Evolutionary conservation across 2,329 filamentous ascomycete genomes (phyloP).

Genomic region (Nigrospora oryzae): DNA sequence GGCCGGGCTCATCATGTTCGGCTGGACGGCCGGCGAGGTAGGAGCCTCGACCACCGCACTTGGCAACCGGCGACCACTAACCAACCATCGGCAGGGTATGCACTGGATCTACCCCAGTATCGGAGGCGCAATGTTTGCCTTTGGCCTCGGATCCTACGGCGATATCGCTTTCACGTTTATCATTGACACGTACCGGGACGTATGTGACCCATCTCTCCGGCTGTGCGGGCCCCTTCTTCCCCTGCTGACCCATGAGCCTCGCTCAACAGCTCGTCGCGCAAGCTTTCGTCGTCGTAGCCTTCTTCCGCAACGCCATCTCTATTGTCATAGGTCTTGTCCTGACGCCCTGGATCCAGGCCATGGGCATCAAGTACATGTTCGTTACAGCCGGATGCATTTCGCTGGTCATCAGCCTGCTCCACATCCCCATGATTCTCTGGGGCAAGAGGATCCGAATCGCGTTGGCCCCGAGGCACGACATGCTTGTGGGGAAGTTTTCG

Average conservation of each 20-base stretch:
- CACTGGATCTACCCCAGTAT: constrained; percentile 31
- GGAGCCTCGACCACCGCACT: constrained; percentile 2
- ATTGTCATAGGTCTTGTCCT: constrained; percentile 22
- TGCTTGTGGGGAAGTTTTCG: not conserved
- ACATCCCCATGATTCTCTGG: constrained; percentile 3
- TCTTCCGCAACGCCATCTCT: constrained; percentile 20
- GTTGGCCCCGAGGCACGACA: not conserved
- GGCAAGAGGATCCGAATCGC: constrained; percentile 5
- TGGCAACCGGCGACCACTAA: not conserved
- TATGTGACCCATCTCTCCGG: constrained; percentile 5
- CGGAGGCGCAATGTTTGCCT: constrained; percentile 25
- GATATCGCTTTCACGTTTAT: constrained; percentile 26
- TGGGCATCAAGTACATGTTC: constrained; percentile 6
- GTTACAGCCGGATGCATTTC: constrained; percentile 1
- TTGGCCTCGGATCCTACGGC: constrained; percentile 27
- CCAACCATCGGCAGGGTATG: constrained; percentile 22
- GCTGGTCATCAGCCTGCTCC: not conserved
- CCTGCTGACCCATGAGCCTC: not conserved
- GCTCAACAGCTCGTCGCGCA: constrained; percentile 10
- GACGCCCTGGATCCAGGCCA: constrained; percentile 15
- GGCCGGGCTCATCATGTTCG: constrained; percentile 30
- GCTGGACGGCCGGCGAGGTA: constrained; percentile 24
- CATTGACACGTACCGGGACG: constrained; percentile 27
- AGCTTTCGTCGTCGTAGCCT: constrained; percentile 19
- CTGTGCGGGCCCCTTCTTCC: no score